Evolutionary conservation across 2,329 filamentous ascomycete genomes (phyloP).

Genomic region (Colletotrichum coccodes): DNA sequence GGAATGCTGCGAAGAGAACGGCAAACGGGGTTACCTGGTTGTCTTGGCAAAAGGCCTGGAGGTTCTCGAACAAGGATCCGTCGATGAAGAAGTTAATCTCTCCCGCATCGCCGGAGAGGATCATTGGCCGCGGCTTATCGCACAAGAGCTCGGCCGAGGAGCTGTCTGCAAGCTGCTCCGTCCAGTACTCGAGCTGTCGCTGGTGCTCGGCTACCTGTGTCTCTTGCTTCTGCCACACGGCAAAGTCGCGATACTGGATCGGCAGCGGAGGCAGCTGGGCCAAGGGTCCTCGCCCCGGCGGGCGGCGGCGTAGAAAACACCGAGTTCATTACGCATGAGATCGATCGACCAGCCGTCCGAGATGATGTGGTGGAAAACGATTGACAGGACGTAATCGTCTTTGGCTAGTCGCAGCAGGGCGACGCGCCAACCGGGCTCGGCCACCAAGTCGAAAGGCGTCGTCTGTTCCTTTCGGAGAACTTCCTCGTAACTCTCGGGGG

Average conservation of each 20-base stretch:
- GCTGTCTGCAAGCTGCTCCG: not conserved
- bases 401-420: not conserved
- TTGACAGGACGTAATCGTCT: not conserved
- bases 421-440: conserved; percentile 2
- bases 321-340: conserved; percentile 2
- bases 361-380: conserved; percentile 6
- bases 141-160: not conserved
- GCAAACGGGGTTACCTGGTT: conserved; percentile 1
- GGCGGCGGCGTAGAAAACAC: not conserved
- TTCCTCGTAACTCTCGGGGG: not conserved
- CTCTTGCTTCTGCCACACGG: conserved; percentile 1
- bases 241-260: conserved; percentile 7
- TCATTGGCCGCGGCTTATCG: not conserved
- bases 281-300: not conserved
- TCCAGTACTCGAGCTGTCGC: conserved; percentile 3
- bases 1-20: not conserved
- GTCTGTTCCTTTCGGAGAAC: not conserved
- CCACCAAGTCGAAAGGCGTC: not conserved
- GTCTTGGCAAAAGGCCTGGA: not conserved
- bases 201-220: not conserved
- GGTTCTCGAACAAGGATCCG: not conserved
- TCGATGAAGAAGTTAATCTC: not conserved
- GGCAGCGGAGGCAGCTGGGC: not conserved
- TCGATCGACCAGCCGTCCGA: conserved; percentile 12
- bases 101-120: not conserved